Evolutionary conservation across 331 rosid genomes (phyloP), one percentile per base, ranked within the genome.

Genomic region (Phaseolus coccineus): DNA sequence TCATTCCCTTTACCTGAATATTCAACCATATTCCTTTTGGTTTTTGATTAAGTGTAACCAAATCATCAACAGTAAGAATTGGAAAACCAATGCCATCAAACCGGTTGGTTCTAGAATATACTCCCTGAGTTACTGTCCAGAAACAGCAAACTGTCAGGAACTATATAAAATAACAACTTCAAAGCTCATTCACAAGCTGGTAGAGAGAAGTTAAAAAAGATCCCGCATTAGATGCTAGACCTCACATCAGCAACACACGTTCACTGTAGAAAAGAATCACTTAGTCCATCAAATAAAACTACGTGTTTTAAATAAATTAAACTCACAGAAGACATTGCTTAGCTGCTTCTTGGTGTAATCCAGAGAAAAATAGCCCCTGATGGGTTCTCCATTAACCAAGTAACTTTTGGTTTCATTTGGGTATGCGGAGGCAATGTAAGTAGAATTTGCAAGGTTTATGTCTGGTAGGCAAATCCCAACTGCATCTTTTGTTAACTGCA

Each of bases 401-500:
- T 86, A 86, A 62, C 0, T 80, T 3, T 4, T 73, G 59, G 15
- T 57, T 64, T 72, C 15, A 4, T 82, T 85, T 0, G 6, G 35
- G 63, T 12, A 77, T 22, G 58, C 0, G 2, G 0, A 0, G 0
- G 4, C 0, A 37, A 88, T 80, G 79, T 66, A 30, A 69, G 97
- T 81, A 66, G 83, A 79, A 76, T 96, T 96, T 7, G 69, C 77
- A 71, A 96, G 82, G 82, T 48, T 80, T 63, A 91, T 1, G 73
- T 86, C 76, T 11, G 97, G 93, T 48, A 81, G 59, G 83, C 99
- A 96, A 68, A 96, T 84, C 81, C 98, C 99, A 67, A 12, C 70
- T 48, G 6, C 69, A 77, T 96, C 98, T 81, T 91, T 96, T 25
- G 99, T 96, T 79, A 96, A 84, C 76, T 96, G 99, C 70, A 96